Conservation (phyloP, 1,284 basidiomycete genomes). For the Leccinum subrobustum region DNA sequence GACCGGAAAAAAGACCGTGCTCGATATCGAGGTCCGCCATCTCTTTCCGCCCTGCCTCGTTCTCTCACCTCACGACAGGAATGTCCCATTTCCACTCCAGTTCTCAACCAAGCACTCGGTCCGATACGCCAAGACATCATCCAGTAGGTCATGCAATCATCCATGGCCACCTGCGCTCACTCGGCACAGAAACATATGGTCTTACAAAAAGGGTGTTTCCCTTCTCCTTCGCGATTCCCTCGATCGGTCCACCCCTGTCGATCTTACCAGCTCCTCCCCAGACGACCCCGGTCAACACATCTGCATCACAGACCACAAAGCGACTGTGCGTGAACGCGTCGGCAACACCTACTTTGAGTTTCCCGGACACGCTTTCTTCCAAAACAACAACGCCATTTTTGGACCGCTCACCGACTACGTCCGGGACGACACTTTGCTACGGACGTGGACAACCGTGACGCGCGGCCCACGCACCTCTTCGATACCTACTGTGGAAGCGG, state of each 20-base stretch:
- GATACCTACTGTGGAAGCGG: conserved; percentile 93
- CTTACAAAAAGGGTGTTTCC: conserved; percentile 89
- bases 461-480: conserved; percentile 74
- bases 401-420: conserved; percentile 83
- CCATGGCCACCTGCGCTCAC: conserved; percentile 6
- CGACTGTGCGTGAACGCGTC: conserved; percentile 82
- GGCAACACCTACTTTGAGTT: conserved; percentile 86
- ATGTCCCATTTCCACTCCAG: conserved; percentile 87
- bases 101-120: conserved; percentile 73
- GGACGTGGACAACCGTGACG: neutral
- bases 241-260: conserved; percentile 25
- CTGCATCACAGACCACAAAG: conserved; percentile 84
- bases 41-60: neutral
- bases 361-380: conserved; percentile 90
- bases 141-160: conserved; percentile 47
- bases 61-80: conserved; percentile 50
- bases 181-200: conserved; percentile 64
- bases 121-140: conserved; percentile 67
- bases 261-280: conserved; percentile 9
- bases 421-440: conserved; percentile 62
- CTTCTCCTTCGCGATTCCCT: conserved; percentile 90
- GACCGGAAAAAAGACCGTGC: conserved; percentile 70
- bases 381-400: conserved; percentile 96
- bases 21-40: conserved; percentile 88
- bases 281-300: conserved; percentile 55